Evolutionary conservation across 2,329 filamentous ascomycete genomes (phyloP).

Genomic region (Stagonosporopsis vannaccii): DNA sequence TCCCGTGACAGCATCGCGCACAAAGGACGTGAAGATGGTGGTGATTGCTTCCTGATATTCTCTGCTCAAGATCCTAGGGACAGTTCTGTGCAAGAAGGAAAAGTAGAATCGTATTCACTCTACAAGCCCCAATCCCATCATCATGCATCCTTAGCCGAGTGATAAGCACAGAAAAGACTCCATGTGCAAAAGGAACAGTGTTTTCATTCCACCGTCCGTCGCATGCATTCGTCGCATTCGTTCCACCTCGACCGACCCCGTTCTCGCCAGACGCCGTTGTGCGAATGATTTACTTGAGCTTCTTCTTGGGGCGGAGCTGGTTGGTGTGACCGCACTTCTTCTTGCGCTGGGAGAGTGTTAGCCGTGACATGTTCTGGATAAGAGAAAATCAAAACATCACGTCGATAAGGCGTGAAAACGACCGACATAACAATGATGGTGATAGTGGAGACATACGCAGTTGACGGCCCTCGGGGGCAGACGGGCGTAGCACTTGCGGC

Average conservation of each 20-base stretch:
- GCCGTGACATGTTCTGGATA: background rate
- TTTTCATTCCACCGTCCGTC: constrained; percentile 33
- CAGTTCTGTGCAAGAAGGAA: constrained; percentile 30
- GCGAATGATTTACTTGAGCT: constrained; percentile 82
- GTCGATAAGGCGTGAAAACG: background rate
- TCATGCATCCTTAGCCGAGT: constrained; percentile 34
- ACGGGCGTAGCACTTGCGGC: constrained; percentile 99
- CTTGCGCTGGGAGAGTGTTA: constrained; percentile 63
- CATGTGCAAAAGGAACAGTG: constrained; percentile 37
- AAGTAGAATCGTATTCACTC: constrained; percentile 46
- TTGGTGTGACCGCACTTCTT: constrained; percentile 99
- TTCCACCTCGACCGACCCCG: constrained; percentile 33
- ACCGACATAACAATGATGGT: background rate
- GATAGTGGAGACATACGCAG: constrained; percentile 64
- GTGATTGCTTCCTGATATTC: constrained; percentile 21
- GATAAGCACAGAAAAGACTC: constrained; percentile 37
- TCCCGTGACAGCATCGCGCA: background rate
- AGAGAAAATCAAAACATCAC: background rate
- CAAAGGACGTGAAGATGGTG: constrained; percentile 7
- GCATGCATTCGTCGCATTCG: constrained; percentile 44
- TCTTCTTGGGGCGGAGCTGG: constrained; percentile 99
- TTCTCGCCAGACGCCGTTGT: constrained; percentile 45
- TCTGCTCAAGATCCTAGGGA: constrained; percentile 19
- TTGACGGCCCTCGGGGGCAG: constrained; percentile 98
- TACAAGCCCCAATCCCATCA: constrained; percentile 41